phyloP scores from a whole-genome alignment of 2,329 filamentous ascomycete genomes.

The Westerdykella aurantiaca region DNA sequence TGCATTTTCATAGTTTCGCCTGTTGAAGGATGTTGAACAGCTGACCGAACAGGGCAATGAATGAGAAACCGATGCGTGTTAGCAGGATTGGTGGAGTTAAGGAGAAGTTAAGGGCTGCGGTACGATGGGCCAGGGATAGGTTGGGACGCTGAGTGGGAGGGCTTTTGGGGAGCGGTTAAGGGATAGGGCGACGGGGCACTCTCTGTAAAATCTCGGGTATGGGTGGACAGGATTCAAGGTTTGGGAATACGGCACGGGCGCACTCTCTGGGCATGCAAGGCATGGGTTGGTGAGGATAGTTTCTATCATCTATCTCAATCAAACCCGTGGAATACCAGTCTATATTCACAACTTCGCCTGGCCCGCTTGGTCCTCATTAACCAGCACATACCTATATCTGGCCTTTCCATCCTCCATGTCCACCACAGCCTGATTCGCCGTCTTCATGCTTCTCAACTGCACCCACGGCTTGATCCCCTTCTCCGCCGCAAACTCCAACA shows the following conservation, averaged over 20 bases:
- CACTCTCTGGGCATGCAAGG: background rate
- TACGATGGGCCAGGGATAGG: too few species aligned
- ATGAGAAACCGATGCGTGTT: background rate
- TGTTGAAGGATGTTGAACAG: too few species aligned
- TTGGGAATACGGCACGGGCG: too few species aligned
- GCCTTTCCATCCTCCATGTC: slow-evolving; percentile 54
- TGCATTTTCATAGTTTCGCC: too few species aligned
- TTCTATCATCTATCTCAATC: background rate
- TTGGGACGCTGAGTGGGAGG: too few species aligned
- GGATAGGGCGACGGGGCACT: too few species aligned
- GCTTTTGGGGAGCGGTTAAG: too few species aligned
- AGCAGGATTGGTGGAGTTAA: background rate
- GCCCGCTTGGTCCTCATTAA: slow-evolving; percentile 21
- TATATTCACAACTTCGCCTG: slow-evolving; percentile 19
- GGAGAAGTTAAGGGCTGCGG: too few species aligned
- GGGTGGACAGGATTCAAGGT: too few species aligned
- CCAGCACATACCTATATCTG: slow-evolving; percentile 39
- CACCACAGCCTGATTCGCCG: slow-evolving; percentile 50
- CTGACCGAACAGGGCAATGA: background rate
- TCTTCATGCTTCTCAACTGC: slow-evolving; percentile 53
- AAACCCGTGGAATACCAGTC: background rate
- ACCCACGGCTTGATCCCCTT: slow-evolving; percentile 58
- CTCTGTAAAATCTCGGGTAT: background rate
- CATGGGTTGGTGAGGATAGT: background rate
- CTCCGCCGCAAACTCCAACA: slow-evolving; percentile 56